phyloP scores from a whole-genome alignment of 1,284 basidiomycete genomes.

The Ustilago shanxiensis region DNA sequence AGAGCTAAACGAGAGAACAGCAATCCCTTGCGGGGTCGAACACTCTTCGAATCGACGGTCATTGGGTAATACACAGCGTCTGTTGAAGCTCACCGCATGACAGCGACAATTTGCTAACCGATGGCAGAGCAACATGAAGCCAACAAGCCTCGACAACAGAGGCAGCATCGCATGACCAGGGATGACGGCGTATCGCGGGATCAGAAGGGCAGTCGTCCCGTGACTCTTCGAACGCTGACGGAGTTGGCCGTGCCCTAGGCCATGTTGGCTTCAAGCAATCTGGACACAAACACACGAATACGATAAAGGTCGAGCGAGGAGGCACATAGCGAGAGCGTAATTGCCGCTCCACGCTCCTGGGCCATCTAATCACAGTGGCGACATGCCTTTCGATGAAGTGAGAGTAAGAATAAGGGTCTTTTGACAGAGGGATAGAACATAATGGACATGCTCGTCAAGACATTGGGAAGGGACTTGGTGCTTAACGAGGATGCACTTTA shows the following conservation, averaged over 20 bases:
- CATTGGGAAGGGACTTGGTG: not conserved
- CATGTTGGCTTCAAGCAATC: not conserved
- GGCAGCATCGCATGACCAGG: slow-evolving; percentile 10
- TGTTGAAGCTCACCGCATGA: not conserved
- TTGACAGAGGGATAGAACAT: not conserved
- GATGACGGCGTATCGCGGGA: slow-evolving; percentile 1
- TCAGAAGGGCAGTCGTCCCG: not conserved
- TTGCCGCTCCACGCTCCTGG: not conserved
- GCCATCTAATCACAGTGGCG: not conserved
- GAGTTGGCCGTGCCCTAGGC: not conserved
- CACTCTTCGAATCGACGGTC: not conserved
- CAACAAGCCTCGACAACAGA: not conserved
- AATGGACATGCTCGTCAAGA: slow-evolving; percentile 1
- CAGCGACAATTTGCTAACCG: not conserved
- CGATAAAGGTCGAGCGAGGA: not conserved
- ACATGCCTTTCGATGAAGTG: not conserved
- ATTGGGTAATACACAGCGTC: not conserved
- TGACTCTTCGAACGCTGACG: not conserved
- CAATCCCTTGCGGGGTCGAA: not conserved
- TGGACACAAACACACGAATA: not conserved
- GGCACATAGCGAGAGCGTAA: slow-evolving; percentile 3
- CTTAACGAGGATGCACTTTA: slow-evolving; percentile 27
- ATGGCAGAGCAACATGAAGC: not conserved
- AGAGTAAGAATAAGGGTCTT: not conserved
- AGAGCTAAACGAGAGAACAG: slow-evolving; percentile 11